Percentiles rank a stretch among this genome's conserved stretches.
phyloP scores from a whole-genome alignment of 192 early-diverging fungal species.

The Coemansia sp. region DNA sequence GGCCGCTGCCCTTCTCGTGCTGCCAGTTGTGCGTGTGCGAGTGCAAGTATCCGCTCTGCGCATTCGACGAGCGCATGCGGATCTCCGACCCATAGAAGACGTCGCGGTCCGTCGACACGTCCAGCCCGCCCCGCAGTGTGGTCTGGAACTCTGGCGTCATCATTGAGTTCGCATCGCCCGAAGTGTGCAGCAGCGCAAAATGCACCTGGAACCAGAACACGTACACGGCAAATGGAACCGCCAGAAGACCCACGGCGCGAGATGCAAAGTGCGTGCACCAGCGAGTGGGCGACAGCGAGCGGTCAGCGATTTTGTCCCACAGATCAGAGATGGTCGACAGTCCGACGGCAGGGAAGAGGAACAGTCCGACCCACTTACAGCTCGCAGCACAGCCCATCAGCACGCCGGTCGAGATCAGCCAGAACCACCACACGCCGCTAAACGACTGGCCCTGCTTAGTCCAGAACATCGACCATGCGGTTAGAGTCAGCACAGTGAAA shows the following conservation, averaged over 20 bases:
- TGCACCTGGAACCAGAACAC: slow-evolving; percentile 88
- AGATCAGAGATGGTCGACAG: slow-evolving; percentile 81
- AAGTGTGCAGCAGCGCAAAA: slow-evolving; percentile 74
- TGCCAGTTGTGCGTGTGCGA: slow-evolving; percentile 67
- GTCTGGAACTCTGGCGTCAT: slow-evolving; percentile 93
- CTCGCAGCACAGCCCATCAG: slow-evolving; percentile 75
- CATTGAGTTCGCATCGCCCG: slow-evolving; percentile 89
- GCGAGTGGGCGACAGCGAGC: slow-evolving; percentile 58
- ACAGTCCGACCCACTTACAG: slow-evolving; percentile 95
- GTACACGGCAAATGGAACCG: slow-evolving; percentile 80
- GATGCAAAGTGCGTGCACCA: slow-evolving; percentile 75
- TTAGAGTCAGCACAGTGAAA: slow-evolving; percentile 78
- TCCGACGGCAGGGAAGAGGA: slow-evolving; percentile 86
- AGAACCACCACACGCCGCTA: slow-evolving; percentile 81
- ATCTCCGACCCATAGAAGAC: slow-evolving; percentile 58
- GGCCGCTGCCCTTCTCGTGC: slow-evolving; percentile 69
- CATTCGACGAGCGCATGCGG: slow-evolving; percentile 45
- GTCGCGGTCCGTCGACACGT: slow-evolving; percentile 47
- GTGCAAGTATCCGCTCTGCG: slow-evolving; percentile 56
- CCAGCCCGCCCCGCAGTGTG: slow-evolving; percentile 66
- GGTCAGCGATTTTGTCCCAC: slow-evolving; percentile 86
- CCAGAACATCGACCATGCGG: slow-evolving; percentile 90
- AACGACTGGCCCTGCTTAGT: slow-evolving; percentile 74
- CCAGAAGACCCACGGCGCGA: slow-evolving; percentile 82
- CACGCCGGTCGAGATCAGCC: slow-evolving; percentile 86